phyloP scores from a whole-genome alignment of 768 basidiomycete genomes.

The Pisolithus orientalis region DNA sequence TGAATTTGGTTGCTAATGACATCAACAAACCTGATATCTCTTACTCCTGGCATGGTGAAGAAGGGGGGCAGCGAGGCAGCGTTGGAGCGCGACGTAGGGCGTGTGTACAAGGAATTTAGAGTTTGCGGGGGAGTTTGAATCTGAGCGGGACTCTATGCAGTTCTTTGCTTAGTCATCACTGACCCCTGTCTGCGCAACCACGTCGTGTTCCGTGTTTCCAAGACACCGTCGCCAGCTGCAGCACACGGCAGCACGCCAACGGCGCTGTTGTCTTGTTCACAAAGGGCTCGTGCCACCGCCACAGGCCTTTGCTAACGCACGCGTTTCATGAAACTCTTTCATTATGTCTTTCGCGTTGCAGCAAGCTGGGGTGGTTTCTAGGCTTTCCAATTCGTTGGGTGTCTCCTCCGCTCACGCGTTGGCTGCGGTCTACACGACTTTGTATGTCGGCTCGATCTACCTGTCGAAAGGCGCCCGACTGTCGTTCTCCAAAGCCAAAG shows the following conservation, averaged over 20 bases:
- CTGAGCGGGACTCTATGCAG: constrained; percentile 34
- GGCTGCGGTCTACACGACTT: constrained; percentile 50
- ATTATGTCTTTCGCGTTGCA: not conserved
- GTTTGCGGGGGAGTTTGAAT: constrained; percentile 30
- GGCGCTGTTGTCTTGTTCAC: too few species aligned
- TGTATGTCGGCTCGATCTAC: constrained; percentile 84
- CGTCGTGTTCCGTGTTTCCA: not conserved
- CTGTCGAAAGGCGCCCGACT: constrained; percentile 59
- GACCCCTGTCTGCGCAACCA: not conserved
- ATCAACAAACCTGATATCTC: constrained; percentile 63
- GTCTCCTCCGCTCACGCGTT: constrained; percentile 41
- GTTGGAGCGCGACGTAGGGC: constrained; percentile 37
- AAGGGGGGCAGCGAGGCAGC: constrained; percentile 40
- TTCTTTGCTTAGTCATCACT: constrained; percentile 36
- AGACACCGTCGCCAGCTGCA: not conserved
- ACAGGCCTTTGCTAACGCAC: not conserved
- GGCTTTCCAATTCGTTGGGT: not conserved
- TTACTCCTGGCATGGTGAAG: constrained; percentile 71
- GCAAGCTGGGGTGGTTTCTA: not conserved
- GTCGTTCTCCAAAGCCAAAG: constrained; percentile 35
- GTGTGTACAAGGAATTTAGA: constrained; percentile 34
- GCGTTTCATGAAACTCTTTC: not conserved
- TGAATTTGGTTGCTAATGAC: constrained; percentile 2
- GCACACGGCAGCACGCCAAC: too few species aligned
- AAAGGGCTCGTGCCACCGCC: not conserved